A percentile compares a stretch with the other conserved stretches of the same genome.
These are phyloP conservation scores for Solanum etuberosum DNA, from an alignment of 257 asterid species.

Conservation along the genomic window DNA sequence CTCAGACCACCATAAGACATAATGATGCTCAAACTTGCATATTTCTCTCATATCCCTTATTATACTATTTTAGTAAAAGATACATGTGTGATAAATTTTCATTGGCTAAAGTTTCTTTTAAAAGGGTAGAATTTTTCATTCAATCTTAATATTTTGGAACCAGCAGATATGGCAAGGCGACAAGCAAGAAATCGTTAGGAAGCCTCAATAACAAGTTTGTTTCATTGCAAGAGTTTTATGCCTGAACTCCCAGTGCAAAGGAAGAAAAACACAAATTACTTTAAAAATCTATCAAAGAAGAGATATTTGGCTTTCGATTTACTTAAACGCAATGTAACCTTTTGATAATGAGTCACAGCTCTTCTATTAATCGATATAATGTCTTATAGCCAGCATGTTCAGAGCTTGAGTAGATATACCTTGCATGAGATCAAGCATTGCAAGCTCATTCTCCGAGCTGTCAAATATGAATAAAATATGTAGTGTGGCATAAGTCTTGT, in stretches of 20 bases:
- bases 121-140: background rate
- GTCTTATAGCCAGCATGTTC: background rate
- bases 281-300: background rate
- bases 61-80: background rate
- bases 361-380: background rate
- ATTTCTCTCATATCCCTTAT: background rate
- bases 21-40: background rate
- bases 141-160: background rate
- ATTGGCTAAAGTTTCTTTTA: background rate
- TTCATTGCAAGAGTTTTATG: background rate
- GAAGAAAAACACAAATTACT: background rate
- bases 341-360: background rate
- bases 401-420: slow-evolving; percentile 27
- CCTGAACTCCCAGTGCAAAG: background rate
- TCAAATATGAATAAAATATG: slow-evolving; percentile 79
- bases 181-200: background rate
- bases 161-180: background rate
- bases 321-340: background rate
- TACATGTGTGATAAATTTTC: background rate
- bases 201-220: background rate
- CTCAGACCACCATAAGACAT: background rate
- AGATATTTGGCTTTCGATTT: background rate
- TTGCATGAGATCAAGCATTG: slow-evolving; percentile 98
- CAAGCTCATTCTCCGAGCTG: slow-evolving; percentile 82
- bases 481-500: slow-evolving; percentile 81